Evolutionary conservation across 2,329 filamentous ascomycete species (phyloP).

Genomic region (Fusarium albidum): DNA sequence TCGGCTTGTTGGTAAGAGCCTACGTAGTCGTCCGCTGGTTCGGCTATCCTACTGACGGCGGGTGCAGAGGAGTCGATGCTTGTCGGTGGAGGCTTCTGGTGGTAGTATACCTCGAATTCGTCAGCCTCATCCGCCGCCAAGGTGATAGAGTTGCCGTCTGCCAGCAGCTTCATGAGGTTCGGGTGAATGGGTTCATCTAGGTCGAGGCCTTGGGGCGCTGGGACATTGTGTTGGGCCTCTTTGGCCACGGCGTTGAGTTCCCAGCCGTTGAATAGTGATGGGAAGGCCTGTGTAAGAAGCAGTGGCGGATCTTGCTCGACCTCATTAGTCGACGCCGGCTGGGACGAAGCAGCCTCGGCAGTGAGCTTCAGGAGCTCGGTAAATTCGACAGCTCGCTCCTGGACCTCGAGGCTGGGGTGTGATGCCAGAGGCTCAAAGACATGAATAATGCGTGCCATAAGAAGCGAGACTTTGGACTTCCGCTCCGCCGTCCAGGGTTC

Average conservation of each 20-base stretch:
- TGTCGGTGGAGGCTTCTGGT: constrained; percentile 61
- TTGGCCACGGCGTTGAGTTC: constrained; percentile 91
- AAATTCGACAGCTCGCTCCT: constrained; percentile 93
- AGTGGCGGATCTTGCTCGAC: constrained; percentile 75
- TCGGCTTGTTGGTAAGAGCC: constrained; percentile 67
- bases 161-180: constrained; percentile 73
- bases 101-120: constrained; percentile 74
- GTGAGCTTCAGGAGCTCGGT: constrained; percentile 88
- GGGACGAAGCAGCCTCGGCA: constrained; percentile 78
- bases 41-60: constrained; percentile 62
- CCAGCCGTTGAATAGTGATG: constrained; percentile 83
- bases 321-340: constrained; percentile 64
- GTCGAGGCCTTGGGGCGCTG: constrained; percentile 77
- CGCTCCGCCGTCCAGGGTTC: constrained; percentile 75
- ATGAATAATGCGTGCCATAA: constrained; percentile 83
- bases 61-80: constrained; percentile 61
- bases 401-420: constrained; percentile 91
- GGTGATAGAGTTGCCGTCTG: constrained; percentile 60
- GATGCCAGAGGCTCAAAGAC: constrained; percentile 80
- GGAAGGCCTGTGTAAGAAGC: constrained; percentile 89
- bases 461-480: constrained; percentile 77
- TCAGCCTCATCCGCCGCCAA: constrained; percentile 64
- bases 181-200: constrained; percentile 84
- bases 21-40: constrained; percentile 57
- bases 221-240: constrained; percentile 86